A percentile compares a stretch with the other conserved stretches of the same genome.
Evolutionary conservation across 148 eudicot species (phyloP).

Genomic region (Pouteria glomerata): DNA sequence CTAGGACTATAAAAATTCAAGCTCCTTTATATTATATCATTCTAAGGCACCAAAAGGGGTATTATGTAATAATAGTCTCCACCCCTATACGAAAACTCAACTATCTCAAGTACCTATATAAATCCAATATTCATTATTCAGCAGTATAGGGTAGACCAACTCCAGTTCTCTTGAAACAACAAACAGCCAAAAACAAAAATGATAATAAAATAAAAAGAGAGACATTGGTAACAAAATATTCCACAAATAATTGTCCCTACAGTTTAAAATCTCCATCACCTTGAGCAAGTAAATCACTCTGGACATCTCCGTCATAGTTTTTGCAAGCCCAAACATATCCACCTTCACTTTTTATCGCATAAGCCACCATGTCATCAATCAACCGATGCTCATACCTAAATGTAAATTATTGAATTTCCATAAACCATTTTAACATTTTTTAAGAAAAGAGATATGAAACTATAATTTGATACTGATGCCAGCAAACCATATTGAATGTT

Average conservation of each 20-base stretch:
- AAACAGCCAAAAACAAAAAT: background rate
- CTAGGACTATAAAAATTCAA: background rate
- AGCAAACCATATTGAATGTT: conserved; percentile 62
- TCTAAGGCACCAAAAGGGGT: too few relatives aligned
- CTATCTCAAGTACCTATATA: too few relatives aligned
- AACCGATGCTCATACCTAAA: conserved; percentile 76
- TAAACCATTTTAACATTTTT: conserved; percentile 6
- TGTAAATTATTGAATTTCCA: conserved; percentile 4
- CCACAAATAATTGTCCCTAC: background rate
- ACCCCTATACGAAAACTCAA: background rate
- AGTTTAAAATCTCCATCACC: conserved; percentile 29
- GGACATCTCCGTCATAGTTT: conserved; percentile 78
- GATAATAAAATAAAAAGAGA: too few relatives aligned
- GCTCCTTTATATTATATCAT: too few relatives aligned
- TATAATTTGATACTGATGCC: background rate
- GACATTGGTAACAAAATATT: background rate
- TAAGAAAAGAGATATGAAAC: conserved; percentile 1
- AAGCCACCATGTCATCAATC: conserved; percentile 86
- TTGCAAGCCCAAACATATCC: conserved; percentile 88
- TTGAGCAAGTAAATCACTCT: conserved; percentile 82
- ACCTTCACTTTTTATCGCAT: conserved; percentile 66
- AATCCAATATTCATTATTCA: background rate
- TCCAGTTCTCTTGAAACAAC: background rate
- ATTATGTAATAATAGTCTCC: too few relatives aligned
- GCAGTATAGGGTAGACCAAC: background rate